A percentile compares a stretch with the other conserved stretches of the same genome.
Evolutionary conservation across 148 eudicot species (phyloP).

Genomic region (Dysphania ambrosioides): DNA sequence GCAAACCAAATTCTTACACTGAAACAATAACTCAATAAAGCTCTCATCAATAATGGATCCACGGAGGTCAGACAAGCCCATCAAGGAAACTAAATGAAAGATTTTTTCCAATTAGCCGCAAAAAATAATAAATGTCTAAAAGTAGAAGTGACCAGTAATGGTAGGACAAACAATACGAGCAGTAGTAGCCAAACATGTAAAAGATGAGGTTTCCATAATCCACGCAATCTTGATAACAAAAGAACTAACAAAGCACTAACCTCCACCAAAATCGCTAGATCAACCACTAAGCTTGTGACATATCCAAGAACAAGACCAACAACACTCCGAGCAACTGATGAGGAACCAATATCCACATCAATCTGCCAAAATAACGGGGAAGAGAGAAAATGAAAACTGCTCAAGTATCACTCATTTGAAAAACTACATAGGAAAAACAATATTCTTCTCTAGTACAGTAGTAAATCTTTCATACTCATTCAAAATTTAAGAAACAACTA

Average conservation of each 20-base stretch:
- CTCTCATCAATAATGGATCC: neutral
- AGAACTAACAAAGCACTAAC: conserved; percentile 34
- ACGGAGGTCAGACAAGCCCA: neutral
- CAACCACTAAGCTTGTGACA: conserved; percentile 88
- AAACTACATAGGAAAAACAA: neutral
- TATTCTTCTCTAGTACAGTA: neutral
- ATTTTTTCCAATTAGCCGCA: neutral
- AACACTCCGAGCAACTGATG: conserved; percentile 90
- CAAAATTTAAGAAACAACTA: neutral
- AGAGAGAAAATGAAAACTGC: neutral
- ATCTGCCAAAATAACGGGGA: conserved; percentile 46
- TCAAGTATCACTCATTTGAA: neutral
- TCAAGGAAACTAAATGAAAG: neutral
- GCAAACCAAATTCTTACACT: neutral
- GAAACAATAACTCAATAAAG: neutral
- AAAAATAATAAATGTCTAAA: neutral
- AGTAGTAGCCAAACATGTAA: neutral
- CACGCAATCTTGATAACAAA: neutral
- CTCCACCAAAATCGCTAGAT: conserved; percentile 90
- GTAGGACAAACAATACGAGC: neutral
- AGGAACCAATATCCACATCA: conserved; percentile 98
- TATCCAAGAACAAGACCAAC: conserved; percentile 97
- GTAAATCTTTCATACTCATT: neutral
- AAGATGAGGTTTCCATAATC: too few relatives aligned
- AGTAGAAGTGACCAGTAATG: neutral